These are phyloP conservation scores for Ganoderma lingzhi DNA, from an alignment of 1,284 basidiomycete species.

Conservation along the genomic window DNA sequence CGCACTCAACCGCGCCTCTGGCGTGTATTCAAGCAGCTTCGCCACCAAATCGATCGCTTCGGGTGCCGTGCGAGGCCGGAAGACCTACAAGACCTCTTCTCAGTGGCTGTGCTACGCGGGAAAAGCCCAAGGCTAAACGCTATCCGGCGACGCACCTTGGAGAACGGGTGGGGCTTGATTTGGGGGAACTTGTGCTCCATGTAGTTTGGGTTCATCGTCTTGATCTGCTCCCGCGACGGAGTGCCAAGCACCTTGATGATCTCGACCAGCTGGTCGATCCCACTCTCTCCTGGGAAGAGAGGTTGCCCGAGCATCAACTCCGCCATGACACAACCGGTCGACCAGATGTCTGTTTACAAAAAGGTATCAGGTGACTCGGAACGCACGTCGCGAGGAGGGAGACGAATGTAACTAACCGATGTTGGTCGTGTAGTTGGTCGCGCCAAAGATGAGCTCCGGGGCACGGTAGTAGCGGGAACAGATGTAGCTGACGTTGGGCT, in stretches of 20 bases:
- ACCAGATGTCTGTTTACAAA: slow-evolving; percentile 89
- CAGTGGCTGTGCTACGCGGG: slow-evolving; percentile 17
- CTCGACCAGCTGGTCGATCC: slow-evolving; percentile 99
- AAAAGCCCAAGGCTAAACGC: neutral
- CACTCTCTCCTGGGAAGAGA: slow-evolving; percentile 98
- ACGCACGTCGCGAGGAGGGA: neutral
- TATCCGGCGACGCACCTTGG: slow-evolving; percentile 67
- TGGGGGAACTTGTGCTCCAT: slow-evolving; percentile 99
- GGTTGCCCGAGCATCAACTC: slow-evolving; percentile 99
- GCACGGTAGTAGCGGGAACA: slow-evolving; percentile 99
- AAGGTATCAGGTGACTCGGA: neutral
- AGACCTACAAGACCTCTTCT: slow-evolving; percentile 71
- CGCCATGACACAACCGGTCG: slow-evolving; percentile 99
- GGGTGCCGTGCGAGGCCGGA: slow-evolving; percentile 95
- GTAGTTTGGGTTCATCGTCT: slow-evolving; percentile 99
- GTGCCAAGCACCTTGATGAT: slow-evolving; percentile 99
- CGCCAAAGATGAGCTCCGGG: slow-evolving; percentile 99
- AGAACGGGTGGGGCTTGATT: slow-evolving; percentile 97
- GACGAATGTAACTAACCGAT: slow-evolving; percentile 74
- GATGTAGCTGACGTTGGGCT: slow-evolving; percentile 99
- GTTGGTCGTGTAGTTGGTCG: slow-evolving; percentile 99
- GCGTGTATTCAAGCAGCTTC: slow-evolving; percentile 97
- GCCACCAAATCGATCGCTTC: slow-evolving; percentile 98
- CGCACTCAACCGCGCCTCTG: slow-evolving; percentile 89
- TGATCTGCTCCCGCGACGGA: slow-evolving; percentile 98